Evolutionary conservation across 2,329 filamentous ascomycete species (phyloP).

Genomic region (Hypoxylon sp.): DNA sequence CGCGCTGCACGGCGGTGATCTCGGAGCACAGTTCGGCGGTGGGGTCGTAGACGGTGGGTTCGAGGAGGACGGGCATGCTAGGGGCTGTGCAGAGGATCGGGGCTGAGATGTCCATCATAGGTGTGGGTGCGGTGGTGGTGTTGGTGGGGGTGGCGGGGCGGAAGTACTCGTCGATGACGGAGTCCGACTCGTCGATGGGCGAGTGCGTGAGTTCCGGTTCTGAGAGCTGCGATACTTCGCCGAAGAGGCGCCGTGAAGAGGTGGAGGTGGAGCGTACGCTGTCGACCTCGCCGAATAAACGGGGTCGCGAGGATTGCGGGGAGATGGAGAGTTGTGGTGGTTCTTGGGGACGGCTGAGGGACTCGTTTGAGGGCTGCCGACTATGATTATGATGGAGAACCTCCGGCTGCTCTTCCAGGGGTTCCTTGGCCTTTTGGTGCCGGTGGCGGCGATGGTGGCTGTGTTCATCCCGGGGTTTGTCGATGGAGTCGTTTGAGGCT

Average conservation of each 20-base stretch:
- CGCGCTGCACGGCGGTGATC: conserved; percentile 71
- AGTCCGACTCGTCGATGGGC: conserved; percentile 52
- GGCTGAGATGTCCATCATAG: conserved; percentile 60
- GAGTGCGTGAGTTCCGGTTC: conserved; percentile 55
- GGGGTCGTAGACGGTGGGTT: conserved; percentile 71
- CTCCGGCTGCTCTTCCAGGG: conserved; percentile 41
- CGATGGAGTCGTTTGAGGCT: conserved; percentile 46
- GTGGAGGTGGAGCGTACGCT: conserved; percentile 50
- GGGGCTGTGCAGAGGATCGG: conserved; percentile 66
- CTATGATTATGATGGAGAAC: conserved; percentile 46
- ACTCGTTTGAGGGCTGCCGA: conserved; percentile 48
- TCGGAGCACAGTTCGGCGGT: conserved; percentile 59
- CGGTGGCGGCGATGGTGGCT: conserved; percentile 47
- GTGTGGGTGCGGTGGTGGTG: conserved; percentile 9
- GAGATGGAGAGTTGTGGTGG: conserved; percentile 47
- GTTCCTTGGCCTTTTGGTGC: conserved; percentile 50
- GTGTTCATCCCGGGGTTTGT: conserved; percentile 43
- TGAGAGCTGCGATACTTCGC: conserved; percentile 51
- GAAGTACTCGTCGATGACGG: conserved; percentile 52
- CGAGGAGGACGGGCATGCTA: conserved; percentile 66
- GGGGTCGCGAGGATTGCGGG: conserved; percentile 46
- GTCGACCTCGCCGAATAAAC: conserved; percentile 54
- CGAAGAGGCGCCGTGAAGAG: conserved; percentile 52
- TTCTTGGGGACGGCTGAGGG: conserved; percentile 35
- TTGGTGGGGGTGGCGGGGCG: conserved; percentile 51